Conservation (phyloP, 2,329 filamentous ascomycete species). For the Paecilomyces sp. region DNA sequence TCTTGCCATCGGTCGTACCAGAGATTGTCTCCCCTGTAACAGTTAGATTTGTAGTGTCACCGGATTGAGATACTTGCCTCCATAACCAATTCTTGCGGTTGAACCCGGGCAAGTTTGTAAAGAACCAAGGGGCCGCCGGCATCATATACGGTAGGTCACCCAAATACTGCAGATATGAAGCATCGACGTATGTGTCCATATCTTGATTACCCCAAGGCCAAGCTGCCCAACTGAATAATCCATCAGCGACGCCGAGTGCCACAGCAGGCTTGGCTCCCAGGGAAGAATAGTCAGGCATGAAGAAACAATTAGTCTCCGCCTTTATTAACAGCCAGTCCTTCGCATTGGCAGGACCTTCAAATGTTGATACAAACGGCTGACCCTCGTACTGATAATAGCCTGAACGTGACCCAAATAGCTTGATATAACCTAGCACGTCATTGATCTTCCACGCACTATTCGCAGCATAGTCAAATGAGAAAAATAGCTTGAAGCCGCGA, state of each 20-base stretch:
- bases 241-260: not conserved
- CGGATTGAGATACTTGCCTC: not conserved
- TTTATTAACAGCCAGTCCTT: constrained; percentile 32
- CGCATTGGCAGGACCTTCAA: constrained; percentile 37
- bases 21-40: not conserved
- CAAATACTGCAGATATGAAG: not conserved
- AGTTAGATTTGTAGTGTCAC: not conserved
- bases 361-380: constrained; percentile 34
- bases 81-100: not conserved
- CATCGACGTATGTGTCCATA: not conserved
- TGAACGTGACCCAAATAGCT: constrained; percentile 14
- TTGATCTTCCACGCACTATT: constrained; percentile 23
- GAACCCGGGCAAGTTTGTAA: not conserved
- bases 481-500: constrained; percentile 26
- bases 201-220: not conserved
- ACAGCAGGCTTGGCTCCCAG: not conserved
- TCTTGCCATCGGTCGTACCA: not conserved
- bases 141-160: not conserved
- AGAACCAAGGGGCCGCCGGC: not conserved
- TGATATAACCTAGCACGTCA: constrained; percentile 17
- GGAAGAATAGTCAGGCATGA: not conserved
- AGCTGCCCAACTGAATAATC: not conserved
- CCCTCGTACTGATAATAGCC: constrained; percentile 22
- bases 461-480: constrained; percentile 32
- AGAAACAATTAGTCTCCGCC: not conserved